Evolutionary conservation across 2,329 filamentous ascomycete genomes (phyloP), one percentile per base, ranked within the genome.

Genomic region (Parascedosporium putredinis): DNA sequence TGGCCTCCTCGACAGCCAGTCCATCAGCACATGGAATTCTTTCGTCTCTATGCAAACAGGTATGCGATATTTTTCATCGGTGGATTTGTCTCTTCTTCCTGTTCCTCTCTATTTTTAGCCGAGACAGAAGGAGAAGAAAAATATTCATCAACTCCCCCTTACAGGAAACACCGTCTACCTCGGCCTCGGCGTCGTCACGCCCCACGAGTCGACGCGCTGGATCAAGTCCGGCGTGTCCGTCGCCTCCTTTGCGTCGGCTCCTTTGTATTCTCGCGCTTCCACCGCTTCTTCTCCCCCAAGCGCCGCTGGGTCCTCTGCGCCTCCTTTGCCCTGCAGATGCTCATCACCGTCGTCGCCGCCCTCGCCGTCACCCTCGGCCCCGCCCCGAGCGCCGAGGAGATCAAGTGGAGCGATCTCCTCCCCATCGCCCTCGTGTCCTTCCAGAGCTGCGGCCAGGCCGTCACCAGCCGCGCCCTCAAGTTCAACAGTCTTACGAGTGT

Each of bases 1-100:
- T 0, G 86, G 86, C 3, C 69, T 91, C 9, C 74, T 88, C 6
- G 86, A 91, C 65, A 87, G 83, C 64, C 81, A 84, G 2, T 81
- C 84, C 2, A 84, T 86, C 44, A 83, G 81, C 51, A 84, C 84
- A 38, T 90, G 84, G 82, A 84, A 85, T 10, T 83, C 83, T 2
- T 91, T 91, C 57, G 85, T 88, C 36, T 86, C 82, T 58, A 90
- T 90, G 86, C 86, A 90, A 61, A 90, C 86, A 27, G 85, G 84
- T 78, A 59, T 31, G 7, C 27, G 27, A 31, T 31, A 31, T 27
- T 12, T 36, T 12, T 6, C 8, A 3, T 16, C 27, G 4, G 2
- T 6, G 4, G 49, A 47, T 29, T 25, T 12, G 27, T 31, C 12
- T 31, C n/a, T n/a, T n/a, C n/a, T n/a, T n/a, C n/a, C n/a, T n/a